A percentile compares a stretch with the other conserved stretches of the same genome.
Evolutionary conservation across 208 protist species (phyloP).

Genomic region (Acanthamoeba rhysodes): DNA sequence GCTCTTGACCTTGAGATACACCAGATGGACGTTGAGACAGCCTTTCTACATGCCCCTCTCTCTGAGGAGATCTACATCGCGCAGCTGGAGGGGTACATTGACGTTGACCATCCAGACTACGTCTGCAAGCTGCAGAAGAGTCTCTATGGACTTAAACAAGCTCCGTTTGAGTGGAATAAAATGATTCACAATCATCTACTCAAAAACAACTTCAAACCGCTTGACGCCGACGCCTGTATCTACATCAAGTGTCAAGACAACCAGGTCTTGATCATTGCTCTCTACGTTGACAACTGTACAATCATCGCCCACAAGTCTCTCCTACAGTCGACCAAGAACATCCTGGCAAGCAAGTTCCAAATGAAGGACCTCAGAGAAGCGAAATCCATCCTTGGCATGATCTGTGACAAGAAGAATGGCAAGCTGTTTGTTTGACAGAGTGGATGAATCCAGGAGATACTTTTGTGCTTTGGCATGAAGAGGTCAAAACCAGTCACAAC

Average conservation of each 20-base stretch:
- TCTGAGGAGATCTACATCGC: background rate
- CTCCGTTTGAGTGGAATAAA: background rate
- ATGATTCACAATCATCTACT: background rate
- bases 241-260: background rate
- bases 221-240: constrained; percentile 18
- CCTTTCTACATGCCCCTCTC: background rate
- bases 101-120: background rate
- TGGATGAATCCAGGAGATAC: background rate
- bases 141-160: constrained; percentile 33
- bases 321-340: background rate
- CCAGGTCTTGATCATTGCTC: background rate
- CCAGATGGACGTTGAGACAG: background rate
- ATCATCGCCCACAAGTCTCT: background rate
- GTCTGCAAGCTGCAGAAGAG: constrained; percentile 29
- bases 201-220: background rate
- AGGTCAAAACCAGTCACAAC: background rate
- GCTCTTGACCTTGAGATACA: background rate
- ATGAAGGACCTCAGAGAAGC: background rate
- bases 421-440: background rate
- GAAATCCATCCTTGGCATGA: background rate
- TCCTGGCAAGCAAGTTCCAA: background rate
- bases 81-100: background rate
- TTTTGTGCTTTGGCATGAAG: background rate
- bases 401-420: background rate
- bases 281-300: constrained; percentile 39